Conservation (phyloP, 306 rosid species). For the Lathyrus sativus region DNA sequence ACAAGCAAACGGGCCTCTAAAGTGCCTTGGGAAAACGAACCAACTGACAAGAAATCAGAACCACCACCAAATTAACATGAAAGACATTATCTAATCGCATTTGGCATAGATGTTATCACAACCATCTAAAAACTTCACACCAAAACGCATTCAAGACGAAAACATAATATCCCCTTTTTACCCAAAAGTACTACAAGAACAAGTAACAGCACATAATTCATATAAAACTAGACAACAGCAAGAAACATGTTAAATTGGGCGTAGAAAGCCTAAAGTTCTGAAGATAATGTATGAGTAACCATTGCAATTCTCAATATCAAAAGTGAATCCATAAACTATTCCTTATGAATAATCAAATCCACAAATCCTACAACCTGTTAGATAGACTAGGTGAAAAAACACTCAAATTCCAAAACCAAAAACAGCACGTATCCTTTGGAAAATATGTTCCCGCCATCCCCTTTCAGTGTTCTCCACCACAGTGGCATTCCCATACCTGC, state of each 20-base stretch:
- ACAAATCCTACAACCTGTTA: conserved; percentile 33
- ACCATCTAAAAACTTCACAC: background rate
- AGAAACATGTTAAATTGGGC: background rate
- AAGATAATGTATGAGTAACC: background rate
- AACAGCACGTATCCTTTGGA: conserved; percentile 92
- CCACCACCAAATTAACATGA: background rate
- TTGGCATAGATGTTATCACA: background rate
- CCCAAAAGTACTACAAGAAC: background rate
- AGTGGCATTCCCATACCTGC: conserved; percentile 92
- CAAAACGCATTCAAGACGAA: background rate
- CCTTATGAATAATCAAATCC: conserved; percentile 26
- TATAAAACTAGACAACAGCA: background rate
- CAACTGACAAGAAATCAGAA: background rate
- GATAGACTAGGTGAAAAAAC: conserved; percentile 3
- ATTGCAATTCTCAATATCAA: conserved; percentile 45
- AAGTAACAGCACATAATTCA: conserved; percentile 14
- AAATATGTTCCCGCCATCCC: conserved; percentile 97
- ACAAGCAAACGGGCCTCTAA: background rate
- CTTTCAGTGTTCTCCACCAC: conserved; percentile 97
- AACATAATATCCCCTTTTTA: background rate
- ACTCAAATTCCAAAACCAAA: conserved; percentile 88
- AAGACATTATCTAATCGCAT: background rate
- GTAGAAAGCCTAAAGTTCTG: background rate
- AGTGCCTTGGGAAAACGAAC: background rate
- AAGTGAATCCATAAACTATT: conserved; percentile 42